Evolutionary conservation across 352 stramenopile genomes (phyloP), one percentile per base, ranked within the genome.

Genomic region (Aphanomyces astaci): DNA sequence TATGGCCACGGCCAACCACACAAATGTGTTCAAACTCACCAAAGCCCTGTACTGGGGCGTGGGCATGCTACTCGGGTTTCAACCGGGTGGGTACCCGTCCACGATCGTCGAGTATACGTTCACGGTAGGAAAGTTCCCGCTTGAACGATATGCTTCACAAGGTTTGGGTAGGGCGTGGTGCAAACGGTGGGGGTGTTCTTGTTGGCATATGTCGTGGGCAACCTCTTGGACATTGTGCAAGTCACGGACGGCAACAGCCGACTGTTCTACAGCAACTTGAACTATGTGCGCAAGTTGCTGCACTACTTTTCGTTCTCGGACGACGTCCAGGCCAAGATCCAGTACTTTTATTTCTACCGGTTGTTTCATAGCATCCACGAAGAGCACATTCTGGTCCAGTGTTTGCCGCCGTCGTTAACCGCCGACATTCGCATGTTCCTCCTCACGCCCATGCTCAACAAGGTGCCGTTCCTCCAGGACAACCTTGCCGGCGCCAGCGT

Each of bases 381-480:
- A 62, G 82, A 90, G 59, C 70, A 85, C 56, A 57, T 83, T 1
- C 72, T 90, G 0, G 80, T 86, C 56, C 74, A 76, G n/a, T 85
- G 76, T 28, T 70, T 90, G 2, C 80, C 82, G 5, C 80, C 82
- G 10, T 89, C 82, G 24, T 51, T 90, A 31, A 63, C 87, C 0
- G 82, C 79, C 0, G 82, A 90, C 55, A 88, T 89, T 36, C 76
- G 80, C 22, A 79, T 89, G 73, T 73, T 90, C 0, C 80, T 88
- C 30, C 56, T 90, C 24, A 71, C 84, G 57, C 77, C 80, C 2
- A 89, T 90, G 82, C 86, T 89, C 24, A 63, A 73, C 19, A 89
- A 88, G 28, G 80, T 90, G 1, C 73, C 75, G 0, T 90, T 90
- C 25, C 64, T 90, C 10, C 17, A 59, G 2, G 51, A 59, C 25